A percentile compares a stretch with the other conserved stretches of the same genome.
Conservation (phyloP, 1,284 basidiomycete species). For the Trametes pubescens region DNA sequence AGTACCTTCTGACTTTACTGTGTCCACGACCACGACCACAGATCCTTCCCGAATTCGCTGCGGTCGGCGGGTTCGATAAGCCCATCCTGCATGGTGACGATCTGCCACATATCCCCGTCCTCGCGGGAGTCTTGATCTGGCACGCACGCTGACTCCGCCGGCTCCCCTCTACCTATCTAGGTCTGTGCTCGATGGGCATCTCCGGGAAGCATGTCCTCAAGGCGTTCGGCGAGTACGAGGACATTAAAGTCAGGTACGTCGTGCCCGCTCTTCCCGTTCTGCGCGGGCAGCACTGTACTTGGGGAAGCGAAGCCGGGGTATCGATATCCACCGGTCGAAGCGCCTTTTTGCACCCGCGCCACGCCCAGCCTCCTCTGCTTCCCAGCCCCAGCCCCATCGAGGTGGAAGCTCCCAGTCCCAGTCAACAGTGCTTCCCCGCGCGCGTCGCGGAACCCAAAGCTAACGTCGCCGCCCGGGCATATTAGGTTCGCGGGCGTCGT, state of each 20-base stretch:
- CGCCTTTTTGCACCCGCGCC: background rate
- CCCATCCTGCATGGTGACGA: constrained; percentile 79
- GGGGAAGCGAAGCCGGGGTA: background rate
- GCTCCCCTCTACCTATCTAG: constrained; percentile 47
- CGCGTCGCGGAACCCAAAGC: background rate
- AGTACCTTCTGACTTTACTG: constrained; percentile 9
- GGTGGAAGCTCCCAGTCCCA: no score
- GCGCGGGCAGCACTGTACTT: background rate
- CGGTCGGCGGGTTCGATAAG: constrained; percentile 93
- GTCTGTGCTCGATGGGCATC: constrained; percentile 93
- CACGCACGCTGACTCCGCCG: constrained; percentile 10
- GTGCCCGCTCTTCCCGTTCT: background rate
- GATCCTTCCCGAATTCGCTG: constrained; percentile 94
- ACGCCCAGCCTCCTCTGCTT: background rate
- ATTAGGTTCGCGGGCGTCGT: constrained; percentile 87
- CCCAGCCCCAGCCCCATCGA: background rate
- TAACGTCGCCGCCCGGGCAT: constrained; percentile 2
- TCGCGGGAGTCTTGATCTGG: background rate
- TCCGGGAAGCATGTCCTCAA: constrained; percentile 94
- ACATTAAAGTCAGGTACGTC: constrained; percentile 95
- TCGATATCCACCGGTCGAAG: no score
- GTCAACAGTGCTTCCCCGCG: background rate
- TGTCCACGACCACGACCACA: constrained; percentile 39
- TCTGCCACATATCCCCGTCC: constrained; percentile 7
- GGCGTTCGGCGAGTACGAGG: constrained; percentile 85